Conservation (phyloP, 2,329 filamentous ascomycete genomes). For the Pleurostoma richardsiae region DNA sequence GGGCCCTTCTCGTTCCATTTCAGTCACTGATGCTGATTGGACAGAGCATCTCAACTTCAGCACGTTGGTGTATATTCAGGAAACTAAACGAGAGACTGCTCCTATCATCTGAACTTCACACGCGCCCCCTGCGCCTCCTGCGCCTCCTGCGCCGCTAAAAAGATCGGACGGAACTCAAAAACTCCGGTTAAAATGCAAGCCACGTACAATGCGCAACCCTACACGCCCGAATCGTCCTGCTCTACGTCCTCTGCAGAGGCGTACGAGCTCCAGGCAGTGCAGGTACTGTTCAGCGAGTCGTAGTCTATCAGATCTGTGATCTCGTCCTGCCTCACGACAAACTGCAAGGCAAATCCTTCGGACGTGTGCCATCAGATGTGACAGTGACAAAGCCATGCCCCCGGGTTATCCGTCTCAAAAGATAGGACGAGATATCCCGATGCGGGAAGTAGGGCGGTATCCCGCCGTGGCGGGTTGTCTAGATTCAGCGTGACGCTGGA, state of each 20-base stretch:
- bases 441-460: constrained; percentile 37
- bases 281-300: constrained; percentile 19
- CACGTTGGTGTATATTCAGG: no score
- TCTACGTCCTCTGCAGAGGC: constrained; percentile 10
- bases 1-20: no score
- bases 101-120: no score
- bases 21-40: no score
- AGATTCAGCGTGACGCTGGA: constrained; percentile 22
- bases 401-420: constrained; percentile 47
- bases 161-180: no score
- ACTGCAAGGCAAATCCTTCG: constrained; percentile 47
- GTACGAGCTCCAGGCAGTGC: constrained; percentile 22
- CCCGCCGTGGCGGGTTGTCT: constrained; percentile 41
- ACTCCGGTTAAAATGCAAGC: no score
- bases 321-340: constrained; percentile 31
- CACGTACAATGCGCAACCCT: background rate
- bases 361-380: constrained; percentile 46
- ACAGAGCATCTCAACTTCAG: no score
- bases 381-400: constrained; percentile 39
- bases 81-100: no score
- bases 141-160: no score
- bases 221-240: constrained; percentile 28
- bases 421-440: constrained; percentile 42
- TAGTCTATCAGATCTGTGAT: constrained; percentile 16
- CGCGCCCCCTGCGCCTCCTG: no score